phyloP scores from a whole-genome alignment of 352 stramenopile genomes.

The Phytophthora rubi region DNA sequence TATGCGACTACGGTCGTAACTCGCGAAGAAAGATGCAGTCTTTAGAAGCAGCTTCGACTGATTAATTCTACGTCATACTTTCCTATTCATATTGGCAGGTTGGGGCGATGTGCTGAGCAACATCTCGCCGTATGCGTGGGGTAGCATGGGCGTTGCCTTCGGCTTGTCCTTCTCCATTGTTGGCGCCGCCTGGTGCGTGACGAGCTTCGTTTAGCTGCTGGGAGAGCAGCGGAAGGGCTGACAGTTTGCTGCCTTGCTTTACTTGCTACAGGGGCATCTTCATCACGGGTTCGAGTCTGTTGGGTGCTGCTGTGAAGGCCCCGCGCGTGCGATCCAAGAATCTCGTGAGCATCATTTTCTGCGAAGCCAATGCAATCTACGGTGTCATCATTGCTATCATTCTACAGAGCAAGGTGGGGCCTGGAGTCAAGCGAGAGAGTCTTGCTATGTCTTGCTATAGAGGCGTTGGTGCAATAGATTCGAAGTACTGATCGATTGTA shows the following conservation, averaged over 20 bases:
- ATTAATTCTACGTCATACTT: background rate
- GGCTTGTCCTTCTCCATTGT: conserved; percentile 97
- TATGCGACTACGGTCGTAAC: background rate
- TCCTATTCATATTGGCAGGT: conserved; percentile 43
- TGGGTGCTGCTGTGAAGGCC: conserved; percentile 98
- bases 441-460: background rate
- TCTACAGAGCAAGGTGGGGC: conserved; percentile 95
- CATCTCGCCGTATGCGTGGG: conserved; percentile 99
- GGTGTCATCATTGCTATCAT: conserved; percentile 99
- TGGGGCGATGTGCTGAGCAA: conserved; percentile 97
- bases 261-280: conserved; percentile 83
- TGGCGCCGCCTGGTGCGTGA: conserved; percentile 93
- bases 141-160: conserved; percentile 97
- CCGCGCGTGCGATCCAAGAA: conserved; percentile 99
- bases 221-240: background rate
- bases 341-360: conserved; percentile 99
- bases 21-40: conserved; percentile 7
- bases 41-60: background rate
- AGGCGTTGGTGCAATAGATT: background rate
- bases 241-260: conserved; percentile 3
- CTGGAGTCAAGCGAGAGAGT: background rate
- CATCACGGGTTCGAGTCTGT: conserved; percentile 94
- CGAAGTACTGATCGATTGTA: conserved; percentile 5
- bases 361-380: conserved; percentile 99
- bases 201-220: background rate